A percentile compares a stretch with the other conserved stretches of the same genome.
Conservation (phyloP, 495 filamentous ascomycete genomes). For the Polyplosphaeria fusca region DNA sequence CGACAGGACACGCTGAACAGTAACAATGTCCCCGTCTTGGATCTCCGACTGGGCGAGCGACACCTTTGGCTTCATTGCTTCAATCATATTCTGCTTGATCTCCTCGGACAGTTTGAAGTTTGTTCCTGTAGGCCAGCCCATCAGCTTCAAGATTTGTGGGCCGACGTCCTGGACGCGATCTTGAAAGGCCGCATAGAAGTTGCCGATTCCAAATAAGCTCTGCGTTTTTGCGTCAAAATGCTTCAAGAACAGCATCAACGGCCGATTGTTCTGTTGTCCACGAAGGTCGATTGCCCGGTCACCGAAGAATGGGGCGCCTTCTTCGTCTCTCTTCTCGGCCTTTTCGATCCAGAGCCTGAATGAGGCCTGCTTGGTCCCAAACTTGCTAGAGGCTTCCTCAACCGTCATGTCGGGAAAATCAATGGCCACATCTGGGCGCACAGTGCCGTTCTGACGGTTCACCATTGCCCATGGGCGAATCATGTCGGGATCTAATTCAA, state of each 20-base stretch:
- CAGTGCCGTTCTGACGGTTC: constrained; percentile 96
- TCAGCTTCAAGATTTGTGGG: constrained; percentile 71
- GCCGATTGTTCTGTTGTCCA: constrained; percentile 43
- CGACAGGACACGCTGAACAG: constrained; percentile 70
- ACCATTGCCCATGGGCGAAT: constrained; percentile 95
- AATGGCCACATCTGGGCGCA: constrained; percentile 82
- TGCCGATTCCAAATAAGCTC: constrained; percentile 67
- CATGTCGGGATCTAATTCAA: constrained; percentile 57
- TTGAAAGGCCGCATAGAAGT: constrained; percentile 80
- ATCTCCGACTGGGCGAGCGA: constrained; percentile 87
- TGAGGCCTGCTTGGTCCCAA: constrained; percentile 64
- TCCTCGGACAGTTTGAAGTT: constrained; percentile 76
- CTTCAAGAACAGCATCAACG: constrained; percentile 87
- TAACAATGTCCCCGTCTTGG: constrained; percentile 95
- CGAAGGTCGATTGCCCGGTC: constrained; percentile 49
- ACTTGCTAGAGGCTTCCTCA: constrained; percentile 71
- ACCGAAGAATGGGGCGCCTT: constrained; percentile 69
- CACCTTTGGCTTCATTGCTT: constrained; percentile 85
- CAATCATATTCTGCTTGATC: constrained; percentile 97
- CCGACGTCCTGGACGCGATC: constrained; percentile 86
- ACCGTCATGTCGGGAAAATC: constrained; percentile 72
- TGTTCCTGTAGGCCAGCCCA: constrained; percentile 74
- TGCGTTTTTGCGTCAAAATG: constrained; percentile 79
- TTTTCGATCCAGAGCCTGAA: constrained; percentile 83
- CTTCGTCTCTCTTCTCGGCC: constrained; percentile 60